Evolutionary conservation across 345 rosid genomes (phyloP).

Genomic region (Eucalyptus tenuipes): DNA sequence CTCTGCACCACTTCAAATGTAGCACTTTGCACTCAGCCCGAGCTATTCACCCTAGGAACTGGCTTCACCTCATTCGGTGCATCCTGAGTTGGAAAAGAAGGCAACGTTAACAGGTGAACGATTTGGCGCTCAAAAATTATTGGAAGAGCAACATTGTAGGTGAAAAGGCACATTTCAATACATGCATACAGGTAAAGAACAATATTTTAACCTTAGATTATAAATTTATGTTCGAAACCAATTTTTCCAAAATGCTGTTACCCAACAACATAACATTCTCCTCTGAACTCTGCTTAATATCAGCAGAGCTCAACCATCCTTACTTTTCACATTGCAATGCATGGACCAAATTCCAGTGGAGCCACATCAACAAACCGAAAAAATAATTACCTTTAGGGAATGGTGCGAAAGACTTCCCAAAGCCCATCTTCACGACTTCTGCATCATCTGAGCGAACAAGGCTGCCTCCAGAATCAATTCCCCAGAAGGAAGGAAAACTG

Average conservation of each 20-base stretch:
- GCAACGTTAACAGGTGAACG: accelerated
- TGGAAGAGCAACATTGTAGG: neutral
- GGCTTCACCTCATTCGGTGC: neutral
- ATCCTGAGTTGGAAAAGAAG: neutral
- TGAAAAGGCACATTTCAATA: neutral
- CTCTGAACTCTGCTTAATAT: neutral
- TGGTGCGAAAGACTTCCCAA: neutral
- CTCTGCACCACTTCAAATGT: neutral
- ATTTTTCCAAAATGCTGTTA: neutral
- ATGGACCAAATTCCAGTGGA: too few species aligned
- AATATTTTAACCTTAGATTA: neutral
- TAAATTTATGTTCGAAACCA: neutral
- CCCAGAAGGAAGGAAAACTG: neutral
- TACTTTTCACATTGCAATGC: neutral
- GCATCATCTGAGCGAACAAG: neutral
- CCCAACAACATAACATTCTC: neutral
- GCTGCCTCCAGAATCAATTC: neutral
- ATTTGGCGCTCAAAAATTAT: neutral
- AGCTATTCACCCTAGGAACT: neutral
- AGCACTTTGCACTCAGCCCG: accelerated
- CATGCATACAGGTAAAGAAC: neutral
- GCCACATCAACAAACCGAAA: too few species aligned
- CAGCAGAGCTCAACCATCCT: neutral
- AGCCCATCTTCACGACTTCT: neutral
- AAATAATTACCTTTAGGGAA: too few species aligned